Conservation (phyloP, 2,329 filamentous ascomycete genomes). For the Apiospora koreana region DNA sequence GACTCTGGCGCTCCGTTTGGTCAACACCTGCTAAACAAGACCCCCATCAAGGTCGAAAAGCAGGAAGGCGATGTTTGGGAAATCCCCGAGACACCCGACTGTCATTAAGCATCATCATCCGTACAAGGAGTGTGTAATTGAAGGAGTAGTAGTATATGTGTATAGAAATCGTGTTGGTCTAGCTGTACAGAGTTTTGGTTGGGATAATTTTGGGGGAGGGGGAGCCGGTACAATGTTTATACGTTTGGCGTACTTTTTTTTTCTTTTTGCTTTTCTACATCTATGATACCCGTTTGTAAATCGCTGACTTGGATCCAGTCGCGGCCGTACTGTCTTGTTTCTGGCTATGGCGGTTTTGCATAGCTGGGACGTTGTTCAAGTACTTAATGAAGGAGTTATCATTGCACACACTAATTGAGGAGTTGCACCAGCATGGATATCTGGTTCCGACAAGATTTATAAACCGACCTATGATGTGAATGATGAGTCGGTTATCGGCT, state of each 20-base stretch:
- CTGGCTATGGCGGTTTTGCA: neutral
- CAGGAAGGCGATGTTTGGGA: conserved; percentile 16
- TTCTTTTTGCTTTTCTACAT: neutral
- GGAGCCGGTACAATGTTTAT: neutral
- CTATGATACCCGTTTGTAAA: neutral
- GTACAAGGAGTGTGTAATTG: neutral
- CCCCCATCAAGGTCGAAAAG: conserved; percentile 14
- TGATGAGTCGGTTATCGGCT: too few species aligned
- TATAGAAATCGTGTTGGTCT: neutral
- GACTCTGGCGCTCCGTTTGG: neutral
- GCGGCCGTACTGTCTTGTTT: neutral
- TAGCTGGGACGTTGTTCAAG: neutral
- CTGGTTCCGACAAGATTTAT: too few species aligned
- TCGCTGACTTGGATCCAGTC: neutral
- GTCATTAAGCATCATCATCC: neutral
- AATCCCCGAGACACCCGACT: conserved; percentile 20
- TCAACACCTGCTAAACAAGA: neutral
- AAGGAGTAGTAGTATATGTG: neutral
- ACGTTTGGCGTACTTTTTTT: neutral
- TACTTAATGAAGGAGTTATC: neutral
- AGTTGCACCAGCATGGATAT: too few species aligned
- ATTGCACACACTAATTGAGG: neutral
- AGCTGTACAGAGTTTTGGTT: neutral
- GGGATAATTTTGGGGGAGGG: neutral
- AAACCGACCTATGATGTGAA: too few species aligned